phyloP scores from a whole-genome alignment of 2,329 filamentous ascomycete species.

The Colletotrichum nymphaeae region DNA sequence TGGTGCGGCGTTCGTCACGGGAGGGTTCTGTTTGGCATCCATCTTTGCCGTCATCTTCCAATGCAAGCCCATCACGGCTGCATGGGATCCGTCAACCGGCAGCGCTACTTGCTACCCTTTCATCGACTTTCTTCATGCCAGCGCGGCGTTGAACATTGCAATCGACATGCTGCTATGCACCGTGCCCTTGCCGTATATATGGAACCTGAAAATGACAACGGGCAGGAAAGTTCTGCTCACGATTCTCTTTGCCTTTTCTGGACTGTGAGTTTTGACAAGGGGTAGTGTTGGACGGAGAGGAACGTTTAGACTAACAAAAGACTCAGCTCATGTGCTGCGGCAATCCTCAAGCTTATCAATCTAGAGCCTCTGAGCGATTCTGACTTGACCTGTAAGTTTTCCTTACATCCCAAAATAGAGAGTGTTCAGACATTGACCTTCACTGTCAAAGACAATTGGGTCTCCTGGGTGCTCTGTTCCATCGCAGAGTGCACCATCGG shows the following conservation, averaged over 20 bases:
- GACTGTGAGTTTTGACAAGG: slow-evolving; percentile 41
- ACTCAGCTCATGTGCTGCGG: slow-evolving; percentile 41
- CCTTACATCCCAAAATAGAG: background rate
- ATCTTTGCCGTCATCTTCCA: slow-evolving; percentile 25
- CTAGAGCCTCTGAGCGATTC: slow-evolving; percentile 39
- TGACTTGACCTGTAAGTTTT: slow-evolving; percentile 44
- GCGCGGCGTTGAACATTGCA: slow-evolving; percentile 42
- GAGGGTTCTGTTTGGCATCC: slow-evolving; percentile 6
- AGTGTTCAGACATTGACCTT: no score
- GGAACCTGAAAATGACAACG: slow-evolving; percentile 41
- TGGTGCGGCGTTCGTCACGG: background rate
- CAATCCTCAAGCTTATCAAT: slow-evolving; percentile 40
- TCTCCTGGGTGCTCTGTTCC: slow-evolving; percentile 44
- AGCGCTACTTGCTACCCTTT: slow-evolving; percentile 41
- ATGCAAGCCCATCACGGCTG: slow-evolving; percentile 33
- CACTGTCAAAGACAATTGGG: slow-evolving; percentile 40
- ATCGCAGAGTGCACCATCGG: slow-evolving; percentile 46
- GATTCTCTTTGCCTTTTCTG: slow-evolving; percentile 42
- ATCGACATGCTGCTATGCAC: slow-evolving; percentile 45
- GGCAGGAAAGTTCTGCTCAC: slow-evolving; percentile 42
- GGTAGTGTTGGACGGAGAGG: rapidly evolving
- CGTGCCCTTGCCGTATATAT: slow-evolving; percentile 44
- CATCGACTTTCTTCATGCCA: slow-evolving; percentile 42
- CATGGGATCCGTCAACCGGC: slow-evolving; percentile 42
- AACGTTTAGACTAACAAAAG: background rate